Conservation (phyloP, 495 filamentous ascomycete genomes). For the Penicillium canescens region DNA sequence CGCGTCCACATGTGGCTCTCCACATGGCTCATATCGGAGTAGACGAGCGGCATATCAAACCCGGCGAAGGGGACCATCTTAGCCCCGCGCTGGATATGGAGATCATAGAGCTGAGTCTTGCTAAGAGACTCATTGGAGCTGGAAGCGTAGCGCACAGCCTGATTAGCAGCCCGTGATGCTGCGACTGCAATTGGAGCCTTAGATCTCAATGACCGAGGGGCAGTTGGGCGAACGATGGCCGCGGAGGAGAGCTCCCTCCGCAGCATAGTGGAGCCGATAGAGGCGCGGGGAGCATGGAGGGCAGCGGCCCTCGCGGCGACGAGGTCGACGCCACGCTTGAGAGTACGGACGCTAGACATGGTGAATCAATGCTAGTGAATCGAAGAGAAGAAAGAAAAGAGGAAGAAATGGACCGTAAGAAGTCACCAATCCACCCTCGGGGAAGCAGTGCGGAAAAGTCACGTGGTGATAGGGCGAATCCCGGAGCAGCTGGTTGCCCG, state of each 20-base stretch:
- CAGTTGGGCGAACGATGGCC: constrained; percentile 25
- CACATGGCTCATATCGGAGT: constrained; percentile 68
- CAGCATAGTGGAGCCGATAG: constrained; percentile 40
- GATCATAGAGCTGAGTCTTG: constrained; percentile 79
- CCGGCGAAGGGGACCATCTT: constrained; percentile 98
- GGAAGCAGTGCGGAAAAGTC: constrained; percentile 42
- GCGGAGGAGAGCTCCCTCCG: constrained; percentile 39
- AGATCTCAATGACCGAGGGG: constrained; percentile 17
- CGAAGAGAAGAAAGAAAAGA: constrained; percentile 17
- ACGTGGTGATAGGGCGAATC: constrained; percentile 40
- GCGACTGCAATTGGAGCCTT: constrained; percentile 13
- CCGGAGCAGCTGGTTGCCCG: constrained; percentile 19
- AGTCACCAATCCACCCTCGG: constrained; percentile 25
- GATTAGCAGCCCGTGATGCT: constrained; percentile 17
- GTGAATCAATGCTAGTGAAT: constrained; percentile 22
- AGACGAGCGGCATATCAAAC: constrained; percentile 91
- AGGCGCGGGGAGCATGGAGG: constrained; percentile 30
- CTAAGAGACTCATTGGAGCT: constrained; percentile 54
- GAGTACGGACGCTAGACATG: constrained; percentile 38
- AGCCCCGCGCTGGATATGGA: constrained; percentile 76
- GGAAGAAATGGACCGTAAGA: constrained; percentile 12
- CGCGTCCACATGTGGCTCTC: constrained; percentile 88
- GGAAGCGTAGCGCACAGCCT: constrained; percentile 56
- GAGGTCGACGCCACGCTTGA: constrained; percentile 35
- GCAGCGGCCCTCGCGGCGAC: constrained; percentile 31